Conservation (phyloP, 768 basidiomycete genomes). For the Tubosaeta brunneosetosa region DNA sequence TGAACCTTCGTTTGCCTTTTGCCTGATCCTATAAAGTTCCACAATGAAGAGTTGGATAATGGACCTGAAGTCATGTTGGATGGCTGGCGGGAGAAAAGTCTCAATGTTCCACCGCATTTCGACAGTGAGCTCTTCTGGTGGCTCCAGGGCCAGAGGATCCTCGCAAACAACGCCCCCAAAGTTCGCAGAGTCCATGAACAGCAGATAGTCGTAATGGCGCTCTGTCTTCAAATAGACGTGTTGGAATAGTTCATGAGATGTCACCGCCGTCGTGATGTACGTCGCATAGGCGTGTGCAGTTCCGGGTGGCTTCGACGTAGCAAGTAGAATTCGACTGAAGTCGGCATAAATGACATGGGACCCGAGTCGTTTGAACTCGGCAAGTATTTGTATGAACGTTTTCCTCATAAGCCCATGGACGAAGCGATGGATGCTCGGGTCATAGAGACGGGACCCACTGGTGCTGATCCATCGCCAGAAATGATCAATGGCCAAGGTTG, state of each 20-base stretch:
- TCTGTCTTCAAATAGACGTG: constrained; percentile 84
- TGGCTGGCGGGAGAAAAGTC: constrained; percentile 77
- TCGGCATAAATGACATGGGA: constrained; percentile 93
- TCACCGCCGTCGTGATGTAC: constrained; percentile 91
- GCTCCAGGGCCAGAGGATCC: constrained; percentile 64
- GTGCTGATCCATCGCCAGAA: constrained; percentile 98
- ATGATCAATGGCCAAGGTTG: constrained; percentile 76
- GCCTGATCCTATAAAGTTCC: constrained; percentile 74
- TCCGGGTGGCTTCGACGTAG: constrained; percentile 93
- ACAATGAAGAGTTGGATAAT: constrained; percentile 80
- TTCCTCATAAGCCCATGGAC: constrained; percentile 96
- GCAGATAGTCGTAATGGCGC: constrained; percentile 86
- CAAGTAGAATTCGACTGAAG: constrained; percentile 83
- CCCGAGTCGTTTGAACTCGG: constrained; percentile 93
- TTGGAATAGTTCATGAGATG: constrained; percentile 92
- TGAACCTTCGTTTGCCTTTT: constrained; percentile 51
- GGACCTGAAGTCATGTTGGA: constrained; percentile 72
- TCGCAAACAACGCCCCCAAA: constrained; percentile 86
- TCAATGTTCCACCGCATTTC: constrained; percentile 93
- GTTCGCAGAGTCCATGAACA: constrained; percentile 96
- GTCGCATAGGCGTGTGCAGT: constrained; percentile 94
- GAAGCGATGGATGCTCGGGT: constrained; percentile 89
- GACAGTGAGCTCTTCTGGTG: constrained; percentile 62
- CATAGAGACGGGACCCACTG: constrained; percentile 79
- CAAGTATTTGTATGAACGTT: constrained; percentile 93